These are phyloP conservation scores for Kwoniella sp. DNA, from an alignment of 768 basidiomycete genomes.

Conservation along the genomic window DNA sequence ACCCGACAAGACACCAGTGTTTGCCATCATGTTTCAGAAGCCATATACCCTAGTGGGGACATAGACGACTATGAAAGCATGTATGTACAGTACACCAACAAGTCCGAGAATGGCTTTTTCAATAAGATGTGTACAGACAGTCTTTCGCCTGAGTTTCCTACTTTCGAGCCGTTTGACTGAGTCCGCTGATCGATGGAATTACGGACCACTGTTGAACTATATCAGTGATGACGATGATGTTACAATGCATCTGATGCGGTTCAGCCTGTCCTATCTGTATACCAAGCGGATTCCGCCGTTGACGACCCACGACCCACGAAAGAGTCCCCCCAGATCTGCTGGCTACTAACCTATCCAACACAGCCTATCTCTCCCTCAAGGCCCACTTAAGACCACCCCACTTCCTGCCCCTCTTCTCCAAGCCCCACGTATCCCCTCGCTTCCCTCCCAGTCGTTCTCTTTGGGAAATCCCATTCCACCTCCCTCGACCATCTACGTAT, in stretches of 20 bases:
- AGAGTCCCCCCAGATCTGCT: too few relatives aligned
- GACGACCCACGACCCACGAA: too few relatives aligned
- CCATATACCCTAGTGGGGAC: neutral
- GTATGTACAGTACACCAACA: neutral
- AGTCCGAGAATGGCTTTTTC: too few relatives aligned
- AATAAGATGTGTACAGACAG: too few relatives aligned
- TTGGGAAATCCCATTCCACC: conserved; percentile 29
- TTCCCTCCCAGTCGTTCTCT: conserved; percentile 28
- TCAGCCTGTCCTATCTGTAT: too few relatives aligned
- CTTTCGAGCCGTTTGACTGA: too few relatives aligned
- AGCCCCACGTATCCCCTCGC: conserved; percentile 22
- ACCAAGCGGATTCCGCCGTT: too few relatives aligned
- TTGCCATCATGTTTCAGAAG: too few relatives aligned
- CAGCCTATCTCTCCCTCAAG: conserved; percentile 36
- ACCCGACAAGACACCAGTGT: too few relatives aligned
- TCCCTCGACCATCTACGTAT: conserved; percentile 31
- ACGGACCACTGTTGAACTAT: too few relatives aligned
- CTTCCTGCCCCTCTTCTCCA: conserved; percentile 27
- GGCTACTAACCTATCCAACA: neutral
- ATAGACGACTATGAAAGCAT: neutral
- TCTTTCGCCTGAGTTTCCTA: too few relatives aligned
- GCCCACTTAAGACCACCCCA: conserved; percentile 41
- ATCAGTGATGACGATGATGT: neutral
- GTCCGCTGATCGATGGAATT: too few relatives aligned
- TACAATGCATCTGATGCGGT: neutral